Conservation (phyloP, 1,284 basidiomycete genomes). For the Papiliotrema laurentii region DNA sequence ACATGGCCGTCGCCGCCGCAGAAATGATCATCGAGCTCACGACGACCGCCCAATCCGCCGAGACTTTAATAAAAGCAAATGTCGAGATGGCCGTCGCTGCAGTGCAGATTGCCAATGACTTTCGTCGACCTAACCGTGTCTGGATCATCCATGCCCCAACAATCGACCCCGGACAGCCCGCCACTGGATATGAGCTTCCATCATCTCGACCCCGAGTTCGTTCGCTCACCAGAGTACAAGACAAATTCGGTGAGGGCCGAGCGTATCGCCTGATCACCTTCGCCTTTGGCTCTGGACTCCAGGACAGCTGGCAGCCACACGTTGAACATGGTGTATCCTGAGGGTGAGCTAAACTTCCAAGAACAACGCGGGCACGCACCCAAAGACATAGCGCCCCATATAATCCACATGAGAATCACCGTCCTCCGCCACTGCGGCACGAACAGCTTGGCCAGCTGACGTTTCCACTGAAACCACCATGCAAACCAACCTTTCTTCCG, state of each 20-base stretch:
- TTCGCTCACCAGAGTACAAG: constrained; percentile 51
- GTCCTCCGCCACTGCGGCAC: constrained; percentile 75
- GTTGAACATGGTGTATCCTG: constrained; percentile 93
- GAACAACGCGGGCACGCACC: constrained; percentile 53
- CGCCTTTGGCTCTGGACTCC: constrained; percentile 47
- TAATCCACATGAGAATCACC: constrained; percentile 76
- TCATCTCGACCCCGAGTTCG: neutral
- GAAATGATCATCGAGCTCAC: constrained; percentile 74
- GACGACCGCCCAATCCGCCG: constrained; percentile 62
- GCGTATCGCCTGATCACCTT: constrained; percentile 55
- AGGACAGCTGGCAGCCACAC: constrained; percentile 89
- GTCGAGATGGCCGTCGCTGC: constrained; percentile 76
- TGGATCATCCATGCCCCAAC: constrained; percentile 90
- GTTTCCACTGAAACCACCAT: constrained; percentile 54
- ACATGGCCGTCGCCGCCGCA: constrained; percentile 82
- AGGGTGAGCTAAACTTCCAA: constrained; percentile 7
- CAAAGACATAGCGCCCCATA: constrained; percentile 75
- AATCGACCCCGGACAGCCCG: constrained; percentile 80
- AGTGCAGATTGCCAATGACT: constrained; percentile 75
- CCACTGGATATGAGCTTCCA: constrained; percentile 55
- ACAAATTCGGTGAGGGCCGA: constrained; percentile 71
- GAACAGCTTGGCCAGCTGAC: constrained; percentile 70
- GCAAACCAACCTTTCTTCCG: constrained; percentile 3
- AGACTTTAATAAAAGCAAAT: constrained; percentile 64
- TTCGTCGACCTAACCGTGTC: constrained; percentile 63